Conservation (phyloP, 2,329 filamentous ascomycete genomes). For the Corniculantispora saksenae region DNA sequence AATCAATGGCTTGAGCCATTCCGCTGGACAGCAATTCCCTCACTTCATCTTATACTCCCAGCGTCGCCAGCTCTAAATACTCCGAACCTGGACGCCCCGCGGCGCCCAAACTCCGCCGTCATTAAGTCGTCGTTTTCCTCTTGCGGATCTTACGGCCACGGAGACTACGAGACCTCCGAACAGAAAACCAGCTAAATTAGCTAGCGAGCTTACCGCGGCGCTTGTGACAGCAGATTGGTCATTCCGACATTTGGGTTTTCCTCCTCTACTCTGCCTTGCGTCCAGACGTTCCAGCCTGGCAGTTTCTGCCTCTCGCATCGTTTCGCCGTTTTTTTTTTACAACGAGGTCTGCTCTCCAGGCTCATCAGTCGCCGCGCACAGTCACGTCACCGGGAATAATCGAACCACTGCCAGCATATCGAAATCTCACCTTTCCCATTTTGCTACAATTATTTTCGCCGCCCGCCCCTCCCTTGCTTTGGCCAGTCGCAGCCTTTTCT, state of each 20-base stretch:
- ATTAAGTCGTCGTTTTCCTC: slow-evolving; percentile 3
- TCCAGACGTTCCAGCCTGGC: background rate
- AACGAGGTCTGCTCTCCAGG: background rate
- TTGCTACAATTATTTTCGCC: background rate
- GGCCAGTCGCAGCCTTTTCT: background rate
- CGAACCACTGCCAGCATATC: background rate
- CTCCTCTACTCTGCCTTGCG: background rate
- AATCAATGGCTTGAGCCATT: background rate
- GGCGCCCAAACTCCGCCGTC: slow-evolving; percentile 1
- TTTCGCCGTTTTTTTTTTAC: background rate
- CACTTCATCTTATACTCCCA: background rate
- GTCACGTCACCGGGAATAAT: background rate
- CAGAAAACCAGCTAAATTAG: slow-evolving; percentile 5
- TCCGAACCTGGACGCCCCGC: background rate
- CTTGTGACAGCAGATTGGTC: slow-evolving; percentile 3
- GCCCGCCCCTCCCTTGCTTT: background rate
- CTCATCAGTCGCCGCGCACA: background rate
- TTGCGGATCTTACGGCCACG: slow-evolving; percentile 13
- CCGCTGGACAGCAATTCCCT: background rate
- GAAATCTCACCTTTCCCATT: slow-evolving; percentile 3
- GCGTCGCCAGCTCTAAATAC: background rate
- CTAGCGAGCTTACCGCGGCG: slow-evolving; percentile 3
- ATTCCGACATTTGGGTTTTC: background rate
- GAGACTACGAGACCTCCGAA: slow-evolving; percentile 12
- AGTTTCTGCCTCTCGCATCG: background rate